Conservation (phyloP, 768 basidiomycete species). For the Erythrobasidium yunnanense region DNA sequence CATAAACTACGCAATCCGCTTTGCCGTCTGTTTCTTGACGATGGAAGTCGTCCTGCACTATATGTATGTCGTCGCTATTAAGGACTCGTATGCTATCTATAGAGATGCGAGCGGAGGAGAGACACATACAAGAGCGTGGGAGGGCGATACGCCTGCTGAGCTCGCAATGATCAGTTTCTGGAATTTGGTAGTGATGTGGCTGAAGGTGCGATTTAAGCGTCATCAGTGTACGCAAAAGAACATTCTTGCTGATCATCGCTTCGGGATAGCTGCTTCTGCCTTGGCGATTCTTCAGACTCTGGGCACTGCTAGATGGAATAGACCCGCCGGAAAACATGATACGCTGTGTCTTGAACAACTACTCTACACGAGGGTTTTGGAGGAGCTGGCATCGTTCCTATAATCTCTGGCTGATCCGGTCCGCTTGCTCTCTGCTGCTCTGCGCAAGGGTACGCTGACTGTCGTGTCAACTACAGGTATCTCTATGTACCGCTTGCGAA, state of each 20-base stretch:
- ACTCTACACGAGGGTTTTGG: slow-evolving; percentile 88
- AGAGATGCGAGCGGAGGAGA: slow-evolving; percentile 7
- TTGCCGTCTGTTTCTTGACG: slow-evolving; percentile 58
- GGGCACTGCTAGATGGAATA: slow-evolving; percentile 76
- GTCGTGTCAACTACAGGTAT: slow-evolving; percentile 53
- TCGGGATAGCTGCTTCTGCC: slow-evolving; percentile 67
- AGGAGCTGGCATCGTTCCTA: slow-evolving; percentile 91
- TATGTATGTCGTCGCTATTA: slow-evolving; percentile 96
- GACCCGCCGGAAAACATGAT: slow-evolving; percentile 98
- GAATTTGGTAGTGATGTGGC: slow-evolving; percentile 91
- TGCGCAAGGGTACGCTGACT: background rate
- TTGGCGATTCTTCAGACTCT: slow-evolving; percentile 93
- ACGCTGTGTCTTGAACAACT: slow-evolving; percentile 96
- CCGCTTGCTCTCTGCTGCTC: slow-evolving; percentile 28
- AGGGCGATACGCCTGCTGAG: slow-evolving; percentile 62
- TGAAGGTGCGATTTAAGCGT: slow-evolving; percentile 56
- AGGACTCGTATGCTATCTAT: slow-evolving; percentile 57
- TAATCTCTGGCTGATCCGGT: slow-evolving; percentile 90
- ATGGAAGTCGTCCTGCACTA: slow-evolving; percentile 88
- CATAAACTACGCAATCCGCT: slow-evolving; percentile 56
- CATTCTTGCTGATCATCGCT: background rate
- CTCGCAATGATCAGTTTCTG: slow-evolving; percentile 90
- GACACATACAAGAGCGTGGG: slow-evolving; percentile 47
- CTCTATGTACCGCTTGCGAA: slow-evolving; percentile 91
- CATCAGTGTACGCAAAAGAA: background rate